phyloP scores from a whole-genome alignment of 768 basidiomycete species.

The Russula sp. region DNA sequence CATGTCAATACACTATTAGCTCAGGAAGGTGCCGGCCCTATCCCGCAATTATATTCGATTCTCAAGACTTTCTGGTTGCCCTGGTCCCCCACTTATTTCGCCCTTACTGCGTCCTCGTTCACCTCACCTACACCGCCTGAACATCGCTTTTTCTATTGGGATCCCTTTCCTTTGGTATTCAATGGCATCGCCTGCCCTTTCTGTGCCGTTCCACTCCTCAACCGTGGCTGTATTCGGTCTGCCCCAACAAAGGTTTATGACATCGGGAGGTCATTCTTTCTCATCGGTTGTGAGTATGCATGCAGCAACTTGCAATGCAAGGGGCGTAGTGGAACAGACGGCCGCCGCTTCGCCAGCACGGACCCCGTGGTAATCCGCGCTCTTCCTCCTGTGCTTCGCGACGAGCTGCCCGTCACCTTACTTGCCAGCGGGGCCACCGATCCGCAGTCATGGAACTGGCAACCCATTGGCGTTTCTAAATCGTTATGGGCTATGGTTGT shows the following conservation, averaged over 20 bases:
- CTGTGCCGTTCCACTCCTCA: slow-evolving; percentile 53
- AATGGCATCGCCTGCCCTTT: slow-evolving; percentile 72
- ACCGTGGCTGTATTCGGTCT: slow-evolving; percentile 65
- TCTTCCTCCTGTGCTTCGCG: slow-evolving; percentile 58
- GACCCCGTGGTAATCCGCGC: slow-evolving; percentile 67
- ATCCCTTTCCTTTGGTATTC: slow-evolving; percentile 75
- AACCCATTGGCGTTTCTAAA: slow-evolving; percentile 62
- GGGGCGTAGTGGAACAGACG: slow-evolving; percentile 41
- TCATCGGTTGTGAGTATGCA: slow-evolving; percentile 78
- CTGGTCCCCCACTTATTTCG: slow-evolving; percentile 69
- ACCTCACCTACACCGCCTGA: slow-evolving; percentile 63
- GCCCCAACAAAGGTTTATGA: slow-evolving; percentile 79
- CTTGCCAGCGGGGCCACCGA: slow-evolving; percentile 45
- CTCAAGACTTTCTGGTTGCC: slow-evolving; percentile 84
- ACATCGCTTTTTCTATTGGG: slow-evolving; percentile 83
- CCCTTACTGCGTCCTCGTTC: slow-evolving; percentile 66
- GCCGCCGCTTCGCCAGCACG: slow-evolving; percentile 64
- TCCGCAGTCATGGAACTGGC: slow-evolving; percentile 68
- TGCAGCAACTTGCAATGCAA: slow-evolving; percentile 51
- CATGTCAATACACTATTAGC: slow-evolving; percentile 63
- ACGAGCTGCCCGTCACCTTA: slow-evolving; percentile 68
- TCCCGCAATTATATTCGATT: slow-evolving; percentile 68
- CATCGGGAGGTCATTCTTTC: slow-evolving; percentile 71
- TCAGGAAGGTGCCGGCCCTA: slow-evolving; percentile 39
- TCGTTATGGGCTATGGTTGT: slow-evolving; percentile 70